Evolutionary conservation across 495 filamentous ascomycete genomes (phyloP), one percentile per base, ranked within the genome.

Genomic region (Apiosordaria backusii): DNA sequence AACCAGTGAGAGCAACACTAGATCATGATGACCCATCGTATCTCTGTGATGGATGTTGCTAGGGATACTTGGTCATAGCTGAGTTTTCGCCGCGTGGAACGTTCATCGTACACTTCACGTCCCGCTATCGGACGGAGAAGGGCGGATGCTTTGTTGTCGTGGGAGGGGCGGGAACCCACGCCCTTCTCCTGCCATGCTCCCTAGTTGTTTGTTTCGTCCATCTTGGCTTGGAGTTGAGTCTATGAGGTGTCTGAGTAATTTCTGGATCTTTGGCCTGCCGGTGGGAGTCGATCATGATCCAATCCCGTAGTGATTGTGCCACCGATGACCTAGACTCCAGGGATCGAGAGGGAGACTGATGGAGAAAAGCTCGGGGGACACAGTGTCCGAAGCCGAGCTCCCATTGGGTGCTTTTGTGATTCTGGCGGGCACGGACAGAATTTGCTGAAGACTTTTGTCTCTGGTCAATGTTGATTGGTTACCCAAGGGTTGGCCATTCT

Each of bases 131-230:
- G 52, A 19, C 22, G 10, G n/a, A 13, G 52, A 55, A 21, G 52
- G 52, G 22, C 52, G 52, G 52, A 4, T 55, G 52, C 52, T 55
- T 55, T 55, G 52, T 55, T 55, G 52, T 55, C 52, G n/a, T 55
- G 52, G 35, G 35, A 18, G 35, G 35, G 10, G 10, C 35, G 9
- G 9, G 35, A 45, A 45, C 9, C n/a, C n/a, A n/a, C n/a, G n/a
- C n/a, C n/a, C 35, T 45, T 15, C 35, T 45, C 16, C 35, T 45
- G 35, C 35, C 35, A 45, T 45, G 35, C 35, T 45, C 35, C 35
- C 10, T 45, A 7, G 4, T 7, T 29, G 4, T 29, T 4, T n/a
- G n/a, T n/a, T 7, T 7, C 27, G 7, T 29, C 27, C 27, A 29
- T 7, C 4, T 7, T 29, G 27, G 27, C 27, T 7, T 7, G 7